phyloP scores from a whole-genome alignment of 345 rosid genomes.

The Mallotus nudiflorus region DNA sequence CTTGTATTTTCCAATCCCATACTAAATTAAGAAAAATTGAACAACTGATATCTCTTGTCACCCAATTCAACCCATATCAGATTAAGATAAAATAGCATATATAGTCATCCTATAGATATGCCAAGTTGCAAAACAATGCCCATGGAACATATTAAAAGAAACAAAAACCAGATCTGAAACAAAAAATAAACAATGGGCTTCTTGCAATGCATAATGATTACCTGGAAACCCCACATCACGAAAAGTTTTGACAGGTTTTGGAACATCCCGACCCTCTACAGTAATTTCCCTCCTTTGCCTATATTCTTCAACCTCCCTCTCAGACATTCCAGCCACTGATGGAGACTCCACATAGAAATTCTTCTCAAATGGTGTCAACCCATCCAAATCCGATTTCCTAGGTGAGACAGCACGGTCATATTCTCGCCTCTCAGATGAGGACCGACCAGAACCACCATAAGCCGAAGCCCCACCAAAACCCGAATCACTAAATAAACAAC shows the following conservation, averaged over 20 bases:
- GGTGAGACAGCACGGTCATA: constrained; percentile 50
- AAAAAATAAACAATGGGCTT: not conserved
- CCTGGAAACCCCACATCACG: constrained; percentile 92
- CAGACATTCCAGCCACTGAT: constrained; percentile 79
- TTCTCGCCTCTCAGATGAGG: constrained; percentile 61
- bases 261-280: constrained; percentile 92
- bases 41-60: not conserved
- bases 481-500: constrained; percentile 62
- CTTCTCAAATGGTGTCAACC: constrained; percentile 89
- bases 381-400: constrained; percentile 84
- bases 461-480: constrained; percentile 87
- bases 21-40: not conserved
- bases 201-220: constrained; percentile 22
- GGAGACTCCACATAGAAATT: constrained; percentile 88
- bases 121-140: not conserved
- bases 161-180: not conserved
- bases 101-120: not conserved
- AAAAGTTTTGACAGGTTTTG: constrained; percentile 86
- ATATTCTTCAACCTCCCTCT: constrained; percentile 76
- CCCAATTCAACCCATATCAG: not conserved
- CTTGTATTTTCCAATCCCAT: not conserved
- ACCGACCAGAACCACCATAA: constrained; percentile 52
- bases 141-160: not conserved
- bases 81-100: not conserved
- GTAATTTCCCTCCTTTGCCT: constrained; percentile 76